These are phyloP conservation scores for Chalaropsis thielavioides DNA, from an alignment of 2,329 filamentous ascomycete genomes.

Conservation along the genomic window DNA sequence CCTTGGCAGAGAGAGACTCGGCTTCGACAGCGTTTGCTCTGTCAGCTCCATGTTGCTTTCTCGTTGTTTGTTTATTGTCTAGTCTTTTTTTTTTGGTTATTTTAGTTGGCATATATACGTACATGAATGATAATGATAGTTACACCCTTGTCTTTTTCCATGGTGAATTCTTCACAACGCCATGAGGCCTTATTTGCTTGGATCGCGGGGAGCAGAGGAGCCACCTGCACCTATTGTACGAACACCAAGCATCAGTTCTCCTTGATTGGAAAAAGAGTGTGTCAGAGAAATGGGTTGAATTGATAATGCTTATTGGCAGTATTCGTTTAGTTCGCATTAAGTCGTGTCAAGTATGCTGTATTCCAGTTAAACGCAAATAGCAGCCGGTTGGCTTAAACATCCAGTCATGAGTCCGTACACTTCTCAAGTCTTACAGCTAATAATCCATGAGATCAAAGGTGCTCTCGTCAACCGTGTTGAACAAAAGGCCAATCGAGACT, in stretches of 20 bases:
- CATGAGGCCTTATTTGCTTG: no score
- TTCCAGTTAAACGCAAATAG: not conserved
- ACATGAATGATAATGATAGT: not conserved
- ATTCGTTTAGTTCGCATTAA: not conserved
- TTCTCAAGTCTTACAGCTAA: constrained; percentile 22
- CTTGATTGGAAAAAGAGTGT: no score
- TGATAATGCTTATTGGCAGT: not conserved
- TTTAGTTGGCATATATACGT: not conserved
- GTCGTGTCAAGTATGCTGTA: not conserved
- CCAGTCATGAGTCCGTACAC: not conserved
- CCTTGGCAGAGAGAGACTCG: not conserved
- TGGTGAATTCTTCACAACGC: not conserved
- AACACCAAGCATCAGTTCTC: no score
- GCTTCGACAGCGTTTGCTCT: constrained; percentile 3
- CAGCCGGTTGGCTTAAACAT: not conserved
- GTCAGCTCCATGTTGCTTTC: not conserved
- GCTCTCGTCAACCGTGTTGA: constrained; percentile 81
- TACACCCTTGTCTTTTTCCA: not conserved
- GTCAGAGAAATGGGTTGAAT: not conserved
- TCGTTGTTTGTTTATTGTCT: not conserved
- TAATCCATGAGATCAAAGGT: constrained; percentile 78
- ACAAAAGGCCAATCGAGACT: constrained; percentile 58
- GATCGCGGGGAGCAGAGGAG: no score
- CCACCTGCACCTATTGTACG: no score
- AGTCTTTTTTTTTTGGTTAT: not conserved